These are phyloP conservation scores for Hypoxylon sp. DNA, from an alignment of 2,329 filamentous ascomycete genomes.

Conservation along the genomic window DNA sequence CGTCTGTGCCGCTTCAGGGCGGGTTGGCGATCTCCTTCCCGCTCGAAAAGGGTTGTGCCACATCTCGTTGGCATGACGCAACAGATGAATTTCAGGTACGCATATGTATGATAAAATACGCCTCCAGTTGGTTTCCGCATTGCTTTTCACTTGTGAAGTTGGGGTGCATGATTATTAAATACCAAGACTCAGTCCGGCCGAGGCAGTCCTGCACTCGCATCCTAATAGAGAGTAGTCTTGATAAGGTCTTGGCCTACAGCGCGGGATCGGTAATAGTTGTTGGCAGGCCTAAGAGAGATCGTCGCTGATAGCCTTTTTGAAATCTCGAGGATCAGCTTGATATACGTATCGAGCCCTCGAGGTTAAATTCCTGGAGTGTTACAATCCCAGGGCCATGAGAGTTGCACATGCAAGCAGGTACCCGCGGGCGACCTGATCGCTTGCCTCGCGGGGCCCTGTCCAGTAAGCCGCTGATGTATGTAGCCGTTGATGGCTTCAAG, in stretches of 20 bases:
- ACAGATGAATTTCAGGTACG: conserved; percentile 41
- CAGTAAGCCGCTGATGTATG: conserved; percentile 40
- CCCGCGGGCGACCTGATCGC: conserved; percentile 44
- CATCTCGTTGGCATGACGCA: conserved; percentile 46
- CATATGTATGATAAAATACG: conserved; percentile 38
- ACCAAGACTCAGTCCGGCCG: conserved; percentile 40
- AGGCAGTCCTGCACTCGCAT: conserved; percentile 18
- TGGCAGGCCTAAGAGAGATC: conserved; percentile 13
- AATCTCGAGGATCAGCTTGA: background rate
- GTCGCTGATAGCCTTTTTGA: conserved; percentile 6
- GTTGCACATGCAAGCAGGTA: conserved; percentile 46
- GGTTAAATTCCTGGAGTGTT: conserved; percentile 27
- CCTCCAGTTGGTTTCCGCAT: background rate
- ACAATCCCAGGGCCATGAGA: conserved; percentile 36
- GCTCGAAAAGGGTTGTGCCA: conserved; percentile 43
- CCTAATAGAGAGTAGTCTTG: conserved; percentile 17
- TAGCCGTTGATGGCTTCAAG: conserved; percentile 31
- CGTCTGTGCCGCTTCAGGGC: conserved; percentile 50
- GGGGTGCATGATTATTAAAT: conserved; percentile 42
- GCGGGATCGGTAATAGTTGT: conserved; percentile 2
- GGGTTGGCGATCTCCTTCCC: conserved; percentile 47
- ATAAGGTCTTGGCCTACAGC: conserved; percentile 9
- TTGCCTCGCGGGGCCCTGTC: conserved; percentile 23
- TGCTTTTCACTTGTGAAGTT: conserved; percentile 29
- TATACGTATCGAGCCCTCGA: conserved; percentile 3